Evolutionary conservation across 306 rosid species (phyloP), one percentile per base, ranked within the genome.

Genomic region (Benincasa hispida): DNA sequence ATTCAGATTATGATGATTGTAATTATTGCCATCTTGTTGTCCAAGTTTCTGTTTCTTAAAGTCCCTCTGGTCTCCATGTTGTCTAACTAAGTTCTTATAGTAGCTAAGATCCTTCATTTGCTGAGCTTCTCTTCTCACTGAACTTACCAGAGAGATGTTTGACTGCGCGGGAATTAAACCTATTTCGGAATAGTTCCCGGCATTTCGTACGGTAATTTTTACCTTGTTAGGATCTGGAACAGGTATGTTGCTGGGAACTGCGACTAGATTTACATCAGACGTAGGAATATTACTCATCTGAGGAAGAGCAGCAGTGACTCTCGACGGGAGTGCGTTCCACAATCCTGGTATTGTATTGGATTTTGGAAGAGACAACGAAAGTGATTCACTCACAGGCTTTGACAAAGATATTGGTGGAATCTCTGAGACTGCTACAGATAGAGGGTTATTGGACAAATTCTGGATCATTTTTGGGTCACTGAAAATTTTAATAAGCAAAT

Each of bases 391-490:
- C 67, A 27, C 70, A 42, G 83, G 41, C 37, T 54, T 76, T n/a
- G 77, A 13, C 19, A 34, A 76, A 53, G 85, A 61, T n/a, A 66
- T 19, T 3, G 83, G 77, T 10, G 59, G 13, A 12, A 32, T 58
- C 56, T 82, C 32, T 7, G 80, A 51, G 15, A 48, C 47, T 14
- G 74, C 32, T 50, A 15, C 10, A 11, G 50, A 10, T 61, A n/a
- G 10, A 22, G 70, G 58, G 24, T 24, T 76, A 10, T 67, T 74
- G 57, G 75, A 67, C 84, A 92, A 83, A 61, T 84, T 87, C 80
- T 75, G 84, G 72, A 90, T 84, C 88, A 88, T 74, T 80, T 83
- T 81, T 25, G 92, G 91, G 77, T 92, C 92, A 19, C 79, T 85
- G 28, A 89, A 79, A 66, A 92, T 84, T 67, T 79, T 83, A 63